phyloP scores from a whole-genome alignment of 2,329 filamentous ascomycete genomes.

The Paracoccidioides brasiliensis region DNA sequence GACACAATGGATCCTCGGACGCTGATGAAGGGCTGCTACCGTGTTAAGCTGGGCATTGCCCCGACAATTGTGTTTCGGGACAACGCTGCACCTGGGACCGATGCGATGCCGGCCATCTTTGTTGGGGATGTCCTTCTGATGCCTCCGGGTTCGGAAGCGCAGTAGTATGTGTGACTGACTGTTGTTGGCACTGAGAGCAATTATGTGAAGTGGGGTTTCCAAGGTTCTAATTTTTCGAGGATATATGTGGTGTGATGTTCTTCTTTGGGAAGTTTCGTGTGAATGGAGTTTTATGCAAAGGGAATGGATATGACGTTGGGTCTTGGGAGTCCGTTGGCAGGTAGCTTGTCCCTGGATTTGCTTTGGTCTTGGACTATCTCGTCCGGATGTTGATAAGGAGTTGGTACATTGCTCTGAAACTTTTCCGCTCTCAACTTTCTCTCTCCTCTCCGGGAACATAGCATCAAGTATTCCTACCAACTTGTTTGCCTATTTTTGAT shows the following conservation, averaged over 20 bases:
- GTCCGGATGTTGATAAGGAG: neutral
- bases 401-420: neutral
- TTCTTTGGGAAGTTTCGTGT: neutral
- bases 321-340: neutral
- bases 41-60: slow-evolving; percentile 14
- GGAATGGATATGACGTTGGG: neutral
- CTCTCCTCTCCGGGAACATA: neutral
- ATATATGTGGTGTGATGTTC: neutral
- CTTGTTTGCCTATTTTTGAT: neutral
- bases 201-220: neutral
- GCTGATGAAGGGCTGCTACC: slow-evolving; percentile 7
- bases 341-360: neutral
- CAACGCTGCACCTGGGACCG: neutral
- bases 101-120: slow-evolving; percentile 7
- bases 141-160: neutral
- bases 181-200: neutral
- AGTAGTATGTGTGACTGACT: neutral
- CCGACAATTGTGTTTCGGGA: slow-evolving; percentile 14
- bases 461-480: neutral
- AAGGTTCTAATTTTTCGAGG: neutral
- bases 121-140: slow-evolving; percentile 9
- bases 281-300: neutral
- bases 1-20: slow-evolving; percentile 6
- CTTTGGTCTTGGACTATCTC: neutral
- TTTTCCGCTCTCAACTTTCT: neutral